These are phyloP conservation scores for Phytophthora pluvialis DNA, from an alignment of 352 stramenopile genomes.

Conservation along the genomic window DNA sequence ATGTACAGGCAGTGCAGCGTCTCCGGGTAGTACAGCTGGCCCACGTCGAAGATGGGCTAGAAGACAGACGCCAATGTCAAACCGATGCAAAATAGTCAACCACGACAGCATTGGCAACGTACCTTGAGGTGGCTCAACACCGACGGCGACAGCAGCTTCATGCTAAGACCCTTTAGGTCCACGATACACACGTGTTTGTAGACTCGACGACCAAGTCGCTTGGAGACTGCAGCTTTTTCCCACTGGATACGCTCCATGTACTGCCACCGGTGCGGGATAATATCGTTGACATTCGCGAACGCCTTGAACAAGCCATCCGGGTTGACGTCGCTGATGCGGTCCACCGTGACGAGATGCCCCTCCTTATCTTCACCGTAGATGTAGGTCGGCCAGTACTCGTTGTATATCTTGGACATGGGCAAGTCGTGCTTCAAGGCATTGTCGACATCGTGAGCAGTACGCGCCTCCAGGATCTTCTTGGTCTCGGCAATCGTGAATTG, in stretches of 20 bases:
- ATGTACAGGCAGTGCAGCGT: slow-evolving; percentile 81
- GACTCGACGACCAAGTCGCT: slow-evolving; percentile 59
- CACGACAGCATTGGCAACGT: slow-evolving; percentile 1
- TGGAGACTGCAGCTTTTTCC: slow-evolving; percentile 78
- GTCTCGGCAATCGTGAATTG: slow-evolving; percentile 68
- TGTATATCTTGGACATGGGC: slow-evolving; percentile 64
- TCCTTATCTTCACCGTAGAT: slow-evolving; percentile 79
- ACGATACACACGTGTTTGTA: slow-evolving; percentile 89
- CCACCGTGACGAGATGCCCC: slow-evolving; percentile 72
- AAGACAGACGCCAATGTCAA: slow-evolving; percentile 2
- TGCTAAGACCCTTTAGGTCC: slow-evolving; percentile 70
- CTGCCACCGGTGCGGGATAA: slow-evolving; percentile 71
- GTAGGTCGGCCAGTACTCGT: slow-evolving; percentile 66
- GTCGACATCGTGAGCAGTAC: slow-evolving; percentile 52
- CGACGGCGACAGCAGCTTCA: slow-evolving; percentile 68
- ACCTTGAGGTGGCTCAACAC: slow-evolving; percentile 75
- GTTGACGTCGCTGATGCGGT: slow-evolving; percentile 73
- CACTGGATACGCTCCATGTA: slow-evolving; percentile 85
- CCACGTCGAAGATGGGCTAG: slow-evolving; percentile 81
- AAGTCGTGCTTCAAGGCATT: slow-evolving; percentile 57
- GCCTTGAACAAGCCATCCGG: slow-evolving; percentile 64
- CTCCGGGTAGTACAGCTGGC: slow-evolving; percentile 83
- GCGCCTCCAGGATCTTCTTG: slow-evolving; percentile 70
- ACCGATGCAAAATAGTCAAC: no score
- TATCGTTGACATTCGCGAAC: slow-evolving; percentile 58